A percentile compares a stretch with the other conserved stretches of the same genome.
These are phyloP conservation scores for Russula ochroleuca DNA, from an alignment of 768 basidiomycete genomes.

Conservation along the genomic window DNA sequence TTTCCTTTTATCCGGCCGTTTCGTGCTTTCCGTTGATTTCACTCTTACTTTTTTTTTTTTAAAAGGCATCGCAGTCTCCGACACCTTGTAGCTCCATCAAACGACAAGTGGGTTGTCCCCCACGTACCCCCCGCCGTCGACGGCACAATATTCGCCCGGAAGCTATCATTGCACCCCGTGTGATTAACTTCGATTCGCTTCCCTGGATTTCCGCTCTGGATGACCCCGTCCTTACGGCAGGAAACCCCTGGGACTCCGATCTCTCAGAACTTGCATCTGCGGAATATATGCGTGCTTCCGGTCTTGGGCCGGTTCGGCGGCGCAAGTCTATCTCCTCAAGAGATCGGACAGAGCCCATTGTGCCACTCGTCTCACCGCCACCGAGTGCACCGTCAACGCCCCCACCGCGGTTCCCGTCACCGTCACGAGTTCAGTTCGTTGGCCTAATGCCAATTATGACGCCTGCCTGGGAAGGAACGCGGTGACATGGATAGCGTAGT, in stretches of 20 bases:
- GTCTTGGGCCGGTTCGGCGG: conserved; percentile 26
- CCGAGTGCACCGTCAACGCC: conserved; percentile 22
- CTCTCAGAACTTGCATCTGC: conserved; percentile 25
- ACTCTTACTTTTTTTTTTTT: neutral
- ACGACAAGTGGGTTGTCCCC: conserved; percentile 18
- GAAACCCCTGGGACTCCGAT: conserved; percentile 25
- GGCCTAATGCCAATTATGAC: conserved; percentile 29
- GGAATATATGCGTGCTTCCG: conserved; percentile 14
- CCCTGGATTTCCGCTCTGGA: conserved; percentile 28
- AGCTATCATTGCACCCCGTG: conserved; percentile 13
- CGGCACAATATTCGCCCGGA: conserved; percentile 24
- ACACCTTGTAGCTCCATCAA: conserved; percentile 29
- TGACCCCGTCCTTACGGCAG: conserved; percentile 21
- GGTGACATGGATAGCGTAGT: conserved; percentile 3
- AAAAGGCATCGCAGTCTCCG: conserved; percentile 26
- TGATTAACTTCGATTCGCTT: conserved; percentile 26
- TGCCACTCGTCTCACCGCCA: conserved; percentile 6
- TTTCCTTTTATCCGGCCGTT: neutral
- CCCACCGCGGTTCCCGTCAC: conserved; percentile 26
- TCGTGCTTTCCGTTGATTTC: neutral
- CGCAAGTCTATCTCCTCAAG: conserved; percentile 24
- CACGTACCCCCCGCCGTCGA: conserved; percentile 27
- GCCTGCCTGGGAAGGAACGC: conserved; percentile 14
- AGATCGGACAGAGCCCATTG: conserved; percentile 15
- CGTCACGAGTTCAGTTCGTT: conserved; percentile 24